Conservation (phyloP, 106 monocot species). For the Vanilla planifolia region DNA sequence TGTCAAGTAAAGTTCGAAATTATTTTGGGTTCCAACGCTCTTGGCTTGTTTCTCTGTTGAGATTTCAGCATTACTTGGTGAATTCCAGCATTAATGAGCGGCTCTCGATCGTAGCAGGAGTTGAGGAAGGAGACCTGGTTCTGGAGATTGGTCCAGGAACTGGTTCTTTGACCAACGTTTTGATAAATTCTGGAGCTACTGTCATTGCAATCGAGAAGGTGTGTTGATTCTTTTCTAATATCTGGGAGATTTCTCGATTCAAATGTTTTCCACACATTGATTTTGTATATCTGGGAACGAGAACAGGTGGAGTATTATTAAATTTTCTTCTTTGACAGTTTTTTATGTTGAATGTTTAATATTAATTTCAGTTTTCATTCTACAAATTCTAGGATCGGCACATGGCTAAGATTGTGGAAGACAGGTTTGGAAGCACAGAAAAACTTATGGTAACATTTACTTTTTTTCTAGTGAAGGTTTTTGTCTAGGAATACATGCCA, state of each 20-base stretch:
- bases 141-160: constrained; percentile 95
- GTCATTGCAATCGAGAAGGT: constrained; percentile 92
- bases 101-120: constrained; percentile 37
- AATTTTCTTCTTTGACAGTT: neutral
- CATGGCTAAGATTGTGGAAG: constrained; percentile 66
- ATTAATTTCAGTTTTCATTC: neutral
- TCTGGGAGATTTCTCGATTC: too few relatives aligned
- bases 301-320: too few relatives aligned
- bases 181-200: constrained; percentile 60
- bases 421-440: constrained; percentile 54
- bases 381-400: constrained; percentile 56
- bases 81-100: constrained; percentile 71
- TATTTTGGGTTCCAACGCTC: neutral
- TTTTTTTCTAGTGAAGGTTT: too few relatives aligned
- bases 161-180: constrained; percentile 74
- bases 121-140: constrained; percentile 73
- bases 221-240: neutral
- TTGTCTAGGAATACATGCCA: too few relatives aligned
- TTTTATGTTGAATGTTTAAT: neutral
- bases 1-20: neutral
- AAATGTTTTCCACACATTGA: too few relatives aligned
- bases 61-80: constrained; percentile 85
- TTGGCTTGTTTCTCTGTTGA: neutral
- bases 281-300: too few relatives aligned
- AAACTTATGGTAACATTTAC: constrained; percentile 48